These are phyloP conservation scores for Rhodotorula toruloides DNA, from an alignment of 768 basidiomycete species.

Conservation along the genomic window DNA sequence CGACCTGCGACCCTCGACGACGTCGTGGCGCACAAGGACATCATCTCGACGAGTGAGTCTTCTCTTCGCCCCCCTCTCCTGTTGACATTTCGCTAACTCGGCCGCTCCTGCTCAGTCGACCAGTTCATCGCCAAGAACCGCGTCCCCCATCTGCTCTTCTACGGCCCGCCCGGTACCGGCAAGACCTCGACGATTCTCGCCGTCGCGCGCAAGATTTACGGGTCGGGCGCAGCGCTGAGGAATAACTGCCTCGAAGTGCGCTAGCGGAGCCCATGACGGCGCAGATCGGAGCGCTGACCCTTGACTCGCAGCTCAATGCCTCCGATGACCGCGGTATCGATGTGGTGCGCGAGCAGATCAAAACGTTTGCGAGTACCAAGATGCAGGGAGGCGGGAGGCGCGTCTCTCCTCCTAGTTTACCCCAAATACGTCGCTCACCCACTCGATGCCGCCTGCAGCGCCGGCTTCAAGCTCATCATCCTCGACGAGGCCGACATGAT, in stretches of 20 bases:
- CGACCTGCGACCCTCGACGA: constrained; percentile 84
- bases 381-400: constrained; percentile 52
- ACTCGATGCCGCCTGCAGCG: constrained; percentile 50
- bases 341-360: constrained; percentile 97
- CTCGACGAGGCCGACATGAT: constrained; percentile 99
- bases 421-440: neutral
- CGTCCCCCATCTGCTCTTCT: constrained; percentile 89
- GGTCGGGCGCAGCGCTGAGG: constrained; percentile 56
- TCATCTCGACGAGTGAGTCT: constrained; percentile 85
- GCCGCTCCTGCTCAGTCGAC: constrained; percentile 61
- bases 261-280: no score
- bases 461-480: constrained; percentile 94
- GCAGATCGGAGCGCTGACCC: neutral
- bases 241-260: constrained; percentile 91
- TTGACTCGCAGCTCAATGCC: constrained; percentile 83
- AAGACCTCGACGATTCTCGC: constrained; percentile 97
- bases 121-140: constrained; percentile 93
- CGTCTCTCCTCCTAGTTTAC: neutral
- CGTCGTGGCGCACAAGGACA: constrained; percentile 94
- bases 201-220: constrained; percentile 90
- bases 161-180: constrained; percentile 96
- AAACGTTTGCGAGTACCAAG: constrained; percentile 93
- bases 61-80: constrained; percentile 3
- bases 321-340: constrained; percentile 98
- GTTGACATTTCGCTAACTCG: neutral